Percentiles rank a stretch among this genome's conserved stretches.
Conservation (phyloP, 202 grass and related monocot genomes). For the Schoenoplectus tabernaemontani region DNA sequence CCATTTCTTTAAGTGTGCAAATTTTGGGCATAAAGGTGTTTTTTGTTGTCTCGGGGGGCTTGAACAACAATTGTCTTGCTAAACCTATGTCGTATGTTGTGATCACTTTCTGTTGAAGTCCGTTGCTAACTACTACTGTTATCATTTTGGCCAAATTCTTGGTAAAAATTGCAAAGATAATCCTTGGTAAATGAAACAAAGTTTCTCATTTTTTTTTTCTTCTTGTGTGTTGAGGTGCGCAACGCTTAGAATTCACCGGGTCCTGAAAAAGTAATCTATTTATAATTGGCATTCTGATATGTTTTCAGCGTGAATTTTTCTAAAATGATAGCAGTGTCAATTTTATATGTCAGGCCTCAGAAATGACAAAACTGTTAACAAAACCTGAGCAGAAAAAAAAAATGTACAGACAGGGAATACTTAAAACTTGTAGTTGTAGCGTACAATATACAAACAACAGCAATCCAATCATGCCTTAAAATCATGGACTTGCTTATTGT, state of each 20-base stretch:
- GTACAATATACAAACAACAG: background rate
- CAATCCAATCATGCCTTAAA: too few species aligned
- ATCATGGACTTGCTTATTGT: too few species aligned
- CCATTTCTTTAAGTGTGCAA: background rate
- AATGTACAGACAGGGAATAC: background rate
- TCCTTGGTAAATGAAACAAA: background rate
- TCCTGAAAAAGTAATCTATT: background rate
- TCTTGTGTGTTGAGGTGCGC: background rate
- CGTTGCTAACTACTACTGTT: background rate
- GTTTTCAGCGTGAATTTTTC: background rate
- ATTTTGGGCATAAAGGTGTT: background rate
- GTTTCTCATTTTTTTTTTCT: background rate
- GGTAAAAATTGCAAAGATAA: background rate
- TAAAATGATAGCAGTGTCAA: background rate
- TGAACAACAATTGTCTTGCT: background rate
- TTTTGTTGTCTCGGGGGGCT: background rate
- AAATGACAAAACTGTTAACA: background rate
- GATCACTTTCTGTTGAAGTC: background rate
- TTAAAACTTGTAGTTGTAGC: too few species aligned
- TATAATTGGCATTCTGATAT: background rate
- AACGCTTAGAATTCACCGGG: background rate
- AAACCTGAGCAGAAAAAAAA: background rate
- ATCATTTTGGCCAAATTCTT: slow-evolving; percentile 11
- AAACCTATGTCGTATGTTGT: background rate
- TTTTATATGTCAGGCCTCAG: background rate